Evolutionary conservation across 2,329 filamentous ascomycete genomes (phyloP).

Genomic region (Leptographium wingfieldii): DNA sequence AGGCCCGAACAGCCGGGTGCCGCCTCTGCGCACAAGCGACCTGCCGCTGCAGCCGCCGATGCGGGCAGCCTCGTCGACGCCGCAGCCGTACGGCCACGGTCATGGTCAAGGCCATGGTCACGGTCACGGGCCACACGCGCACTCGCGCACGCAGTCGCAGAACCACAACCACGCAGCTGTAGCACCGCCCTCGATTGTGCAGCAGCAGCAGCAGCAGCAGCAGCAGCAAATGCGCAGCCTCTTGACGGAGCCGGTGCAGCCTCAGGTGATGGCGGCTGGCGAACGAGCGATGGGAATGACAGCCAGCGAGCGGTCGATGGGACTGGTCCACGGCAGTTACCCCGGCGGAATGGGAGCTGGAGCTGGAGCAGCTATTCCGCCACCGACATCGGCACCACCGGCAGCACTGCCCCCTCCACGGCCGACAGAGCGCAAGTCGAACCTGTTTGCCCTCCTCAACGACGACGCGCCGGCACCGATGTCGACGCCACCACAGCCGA

Average conservation of each 20-base stretch:
- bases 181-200: neutral
- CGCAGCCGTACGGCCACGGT: neutral
- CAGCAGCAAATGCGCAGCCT: constrained; percentile 8
- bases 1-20: neutral
- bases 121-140: neutral
- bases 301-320: constrained; percentile 21
- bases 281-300: constrained; percentile 26
- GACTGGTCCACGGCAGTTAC: constrained; percentile 14
- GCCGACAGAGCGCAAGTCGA: constrained; percentile 45
- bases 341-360: neutral
- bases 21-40: neutral
- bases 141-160: neutral
- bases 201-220: constrained; percentile 4
- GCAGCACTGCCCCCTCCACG: constrained; percentile 22
- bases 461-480: constrained; percentile 42
- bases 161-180: neutral
- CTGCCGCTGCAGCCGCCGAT: neutral
- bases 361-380: no score
- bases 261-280: constrained; percentile 6
- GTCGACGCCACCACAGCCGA: constrained; percentile 18
- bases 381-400: constrained; percentile 10
- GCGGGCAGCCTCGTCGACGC: neutral
- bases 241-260: constrained; percentile 10
- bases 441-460: constrained; percentile 49
- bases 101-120: neutral